Base-by-base conservation (phyloP, 2,329 filamentous ascomycete species). In the Neonectria punicea region DNA sequence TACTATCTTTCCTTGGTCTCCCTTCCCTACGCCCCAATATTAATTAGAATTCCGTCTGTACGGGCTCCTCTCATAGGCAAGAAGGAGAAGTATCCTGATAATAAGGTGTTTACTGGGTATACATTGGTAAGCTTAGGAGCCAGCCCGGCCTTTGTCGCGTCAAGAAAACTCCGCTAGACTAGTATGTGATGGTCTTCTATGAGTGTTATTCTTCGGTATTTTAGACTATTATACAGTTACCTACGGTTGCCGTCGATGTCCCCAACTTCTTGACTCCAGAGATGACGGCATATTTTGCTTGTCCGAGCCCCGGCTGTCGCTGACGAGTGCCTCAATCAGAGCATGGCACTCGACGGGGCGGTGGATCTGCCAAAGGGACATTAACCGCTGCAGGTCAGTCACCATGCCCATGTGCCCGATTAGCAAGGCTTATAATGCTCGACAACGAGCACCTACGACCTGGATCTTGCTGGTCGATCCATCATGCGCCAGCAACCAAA, bases 11-110 rank as follows among this genome's bases (percentile, higher is more conserved):
- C n/a, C 54, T 51, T 34, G n/a, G 14, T 28, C 20, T 46, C 16
- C 55, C 18, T 49, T 58, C 61, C 43, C 55, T 55, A 36, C 50
- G 51, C 50, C 55, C 55, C 55, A 50, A 58, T 55, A 44, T 63
- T 50, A 22, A 22, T 22, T 22, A 22, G 2, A 2, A 28, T 55
- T 28, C 9, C 41, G 5, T n/a, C 55, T 34, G 47, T 22, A 36
- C 14, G 32, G 32, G 11, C n/a, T 30, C 18, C 36, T 63, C 25
- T 10, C 28, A 34, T 7, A 32, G 20, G 2, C 28, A 20, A 34
- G 14, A 14, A 51, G 47, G 32, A 20, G 16, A 16, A 34, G 9
- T 10, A 11, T 34, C 16, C n/a, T 10, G 14, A 4, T 10, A 30
- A 2, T 10, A 30, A 30, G 22, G 46, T 30, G n/a, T n/a, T 16